Conservation (phyloP, 805 yeast genomes). For the Lachancea sp. region DNA sequence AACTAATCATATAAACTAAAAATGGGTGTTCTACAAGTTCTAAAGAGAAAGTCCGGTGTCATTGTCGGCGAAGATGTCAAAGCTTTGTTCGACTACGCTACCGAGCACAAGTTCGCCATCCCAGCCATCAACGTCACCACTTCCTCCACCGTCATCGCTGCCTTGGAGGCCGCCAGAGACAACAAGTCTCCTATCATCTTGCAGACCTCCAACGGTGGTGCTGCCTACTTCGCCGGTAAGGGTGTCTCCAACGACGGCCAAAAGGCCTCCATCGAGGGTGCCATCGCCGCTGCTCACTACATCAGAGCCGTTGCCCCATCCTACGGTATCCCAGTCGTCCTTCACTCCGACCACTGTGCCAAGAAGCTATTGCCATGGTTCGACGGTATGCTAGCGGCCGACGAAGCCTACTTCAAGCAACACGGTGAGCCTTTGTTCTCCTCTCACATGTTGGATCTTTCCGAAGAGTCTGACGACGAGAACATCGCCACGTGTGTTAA, state of each 20-base stretch:
- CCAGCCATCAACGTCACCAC: conserved; percentile 99
- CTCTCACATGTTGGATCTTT: conserved; percentile 96
- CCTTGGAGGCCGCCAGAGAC: conserved; percentile 96
- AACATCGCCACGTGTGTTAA: conserved; percentile 91
- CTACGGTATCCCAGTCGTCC: conserved; percentile 92
- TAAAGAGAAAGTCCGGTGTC: conserved; percentile 91
- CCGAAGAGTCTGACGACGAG: conserved; percentile 94
- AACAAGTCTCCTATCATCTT: conserved; percentile 89
- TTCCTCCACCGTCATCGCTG: conserved; percentile 94
- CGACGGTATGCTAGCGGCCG: conserved; percentile 96
- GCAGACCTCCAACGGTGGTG: conserved; percentile 98
- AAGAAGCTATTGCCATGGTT: conserved; percentile 96
- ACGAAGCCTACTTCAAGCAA: conserved; percentile 79
- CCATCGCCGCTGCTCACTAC: conserved; percentile 97
- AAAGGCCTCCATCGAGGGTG: conserved; percentile 88
- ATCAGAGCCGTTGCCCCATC: conserved; percentile 93
- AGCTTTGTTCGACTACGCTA: conserved; percentile 83
- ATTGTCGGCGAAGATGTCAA: conserved; percentile 96
- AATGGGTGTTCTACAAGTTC: conserved; percentile 68
- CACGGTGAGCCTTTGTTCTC: conserved; percentile 97
- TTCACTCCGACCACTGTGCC: conserved; percentile 99
- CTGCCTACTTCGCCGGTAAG: conserved; percentile 99
- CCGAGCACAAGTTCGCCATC: conserved; percentile 87
- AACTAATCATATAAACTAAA: neutral
- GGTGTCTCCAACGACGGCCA: conserved; percentile 93